Evolutionary conservation across 1,284 basidiomycete species (phyloP), one percentile per base, ranked within the genome.

Genomic region (Cutaneotrichosporon cutaneum): DNA sequence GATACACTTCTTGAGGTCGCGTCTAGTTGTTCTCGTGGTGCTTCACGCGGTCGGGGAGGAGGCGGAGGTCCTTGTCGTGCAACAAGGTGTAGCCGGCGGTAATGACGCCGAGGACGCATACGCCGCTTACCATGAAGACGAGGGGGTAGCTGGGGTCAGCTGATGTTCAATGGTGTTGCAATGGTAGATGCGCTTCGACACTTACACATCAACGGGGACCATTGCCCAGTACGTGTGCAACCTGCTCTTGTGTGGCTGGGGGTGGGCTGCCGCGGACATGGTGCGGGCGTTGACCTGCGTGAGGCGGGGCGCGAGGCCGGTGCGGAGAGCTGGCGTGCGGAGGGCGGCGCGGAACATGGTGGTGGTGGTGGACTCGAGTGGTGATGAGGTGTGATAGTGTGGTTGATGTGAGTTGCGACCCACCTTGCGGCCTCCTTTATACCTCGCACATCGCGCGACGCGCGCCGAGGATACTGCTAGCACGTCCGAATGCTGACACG

Each of bases 61-160:
- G 33, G 13, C 52, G 52, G 33, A 54, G 35, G 21, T 11, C 4
- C 4, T 4, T 22, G 52, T 54, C 52, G 21, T 5, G 26, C 4
- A 9, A 10, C 35, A 54, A 35, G 22, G 39, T 21, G 30, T 14
- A 54, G 3, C 52, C 52, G 22, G 42, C 9, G 14, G 52, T 54
- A 22, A 54, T 36, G 33, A 54, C 5, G 33, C 52, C 52, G 5
- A 26, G 11, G 24, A 8, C 21, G 24, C 33, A 36, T 4, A 18
- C 52, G 22, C 10, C 2, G 21, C 35, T 27, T 2, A 39, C 33
- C 22, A 26, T 11, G 35, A 36, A 24, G 52, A 54, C 18, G 35
- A 54, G 52, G 52, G 52, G 52, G 52, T 54, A 54, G 4, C 48
- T 51, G 3, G 2, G 7, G 45, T 47, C 24, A 26, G 24, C 21